Evolutionary conservation across 2,329 filamentous ascomycete species (phyloP).

Genomic region (Botryotinia convoluta): DNA sequence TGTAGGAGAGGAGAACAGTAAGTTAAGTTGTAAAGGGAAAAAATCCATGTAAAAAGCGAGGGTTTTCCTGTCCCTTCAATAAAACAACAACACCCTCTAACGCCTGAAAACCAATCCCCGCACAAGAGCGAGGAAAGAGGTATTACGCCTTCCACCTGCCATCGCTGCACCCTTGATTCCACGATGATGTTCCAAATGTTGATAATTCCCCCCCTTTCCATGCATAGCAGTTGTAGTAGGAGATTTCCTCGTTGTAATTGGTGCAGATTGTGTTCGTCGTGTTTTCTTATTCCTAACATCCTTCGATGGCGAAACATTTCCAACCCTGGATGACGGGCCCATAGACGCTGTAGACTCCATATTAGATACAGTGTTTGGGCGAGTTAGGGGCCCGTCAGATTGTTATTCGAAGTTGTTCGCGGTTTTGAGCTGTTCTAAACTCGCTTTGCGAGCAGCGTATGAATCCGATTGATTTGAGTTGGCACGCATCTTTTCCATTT

Average conservation of each 20-base stretch:
- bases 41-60: constrained; percentile 16
- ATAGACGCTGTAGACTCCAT: constrained; percentile 21
- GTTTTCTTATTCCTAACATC: constrained; percentile 18
- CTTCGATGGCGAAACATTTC: constrained; percentile 11
- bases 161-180: constrained; percentile 1
- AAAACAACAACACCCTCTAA: constrained; percentile 21
- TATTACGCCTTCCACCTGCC: constrained; percentile 17
- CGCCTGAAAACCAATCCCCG: constrained; percentile 20
- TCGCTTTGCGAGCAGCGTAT: constrained; percentile 88
- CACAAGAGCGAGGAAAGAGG: constrained; percentile 20
- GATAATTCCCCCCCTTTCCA: constrained; percentile 15
- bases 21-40: constrained; percentile 9
- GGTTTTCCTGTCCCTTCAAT: constrained; percentile 5
- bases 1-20: constrained; percentile 13
- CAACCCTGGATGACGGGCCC: constrained; percentile 29
- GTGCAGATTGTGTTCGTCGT: constrained; percentile 17
- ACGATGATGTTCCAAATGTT: constrained; percentile 16
- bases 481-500: constrained; percentile 58
- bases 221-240: constrained; percentile 13
- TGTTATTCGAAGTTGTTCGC: constrained; percentile 99
- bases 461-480: constrained; percentile 75
- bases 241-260: constrained; percentile 9
- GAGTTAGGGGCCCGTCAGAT: constrained; percentile 56
- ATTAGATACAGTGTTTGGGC: constrained; percentile 20
- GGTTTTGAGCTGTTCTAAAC: constrained; percentile 96